Evolutionary conservation across 2,329 filamentous ascomycete species (phyloP), one percentile per base, ranked within the genome.

Genomic region (Seiridium unicorne): DNA sequence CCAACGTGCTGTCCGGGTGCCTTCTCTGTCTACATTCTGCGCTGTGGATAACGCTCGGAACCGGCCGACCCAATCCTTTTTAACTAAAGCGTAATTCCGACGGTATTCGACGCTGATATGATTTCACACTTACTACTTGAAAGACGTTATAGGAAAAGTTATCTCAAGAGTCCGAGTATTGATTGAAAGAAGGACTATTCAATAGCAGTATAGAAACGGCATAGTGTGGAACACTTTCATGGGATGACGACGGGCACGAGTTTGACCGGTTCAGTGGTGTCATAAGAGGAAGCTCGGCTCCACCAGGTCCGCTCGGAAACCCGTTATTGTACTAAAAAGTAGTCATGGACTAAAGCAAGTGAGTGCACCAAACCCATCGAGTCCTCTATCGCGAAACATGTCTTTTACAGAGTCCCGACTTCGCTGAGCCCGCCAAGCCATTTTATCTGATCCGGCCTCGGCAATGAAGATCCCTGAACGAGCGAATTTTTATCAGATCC

Each of bases 401-500:
- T 26, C 32, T 26, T 5, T 18, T 49, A 48, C 8, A 11, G 58
- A 42, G 44, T 7, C 13, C 51, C 58, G 49, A 60, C 13, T 5
- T 57, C 54, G 46, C 34, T 57, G 18, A 13, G 49, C 11, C 51
- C 34, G 60, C 60, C 60, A 61, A 61, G 60, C 44, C 13, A 51
- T 58, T 49, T 61, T 61, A 61, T 61, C 60, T 47, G 60, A 61
- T 61, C 60, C 56, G 57, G 40, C 36, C 13, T 55, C 51, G 51
- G 51, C 31, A 26, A 35, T 11, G 44, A 13, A 35, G 13, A 36
- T 36, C 11, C 18, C 32, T 31, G 42, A 61, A 59, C 49, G 49
- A 59, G 57, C 26, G 40, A 59, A 54, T 51, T 61, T 51, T 61
- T 61, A 61, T 61, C 60, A 59, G 60, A 61, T 61, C 59, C 59